phyloP scores from a whole-genome alignment of 2,329 filamentous ascomycete species.

The Orbilia quercus region DNA sequence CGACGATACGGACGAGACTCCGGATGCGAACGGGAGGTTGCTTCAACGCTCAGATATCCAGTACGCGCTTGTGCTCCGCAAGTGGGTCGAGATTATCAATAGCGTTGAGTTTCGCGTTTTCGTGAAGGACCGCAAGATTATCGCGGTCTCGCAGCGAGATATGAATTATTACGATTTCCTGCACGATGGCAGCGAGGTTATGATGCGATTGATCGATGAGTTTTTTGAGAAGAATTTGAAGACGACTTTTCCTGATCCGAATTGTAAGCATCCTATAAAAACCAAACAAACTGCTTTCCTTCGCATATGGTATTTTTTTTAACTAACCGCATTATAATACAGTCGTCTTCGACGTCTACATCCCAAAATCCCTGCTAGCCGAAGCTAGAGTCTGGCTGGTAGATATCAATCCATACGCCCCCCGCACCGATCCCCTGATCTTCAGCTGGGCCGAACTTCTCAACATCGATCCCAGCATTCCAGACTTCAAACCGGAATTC shows the following conservation, averaged over 20 bases:
- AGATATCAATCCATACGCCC: slow-evolving; percentile 95
- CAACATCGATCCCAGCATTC: slow-evolving; percentile 68
- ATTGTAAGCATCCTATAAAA: slow-evolving; percentile 66
- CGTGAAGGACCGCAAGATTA: slow-evolving; percentile 80
- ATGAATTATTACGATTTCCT: slow-evolving; percentile 91
- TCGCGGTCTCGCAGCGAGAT: slow-evolving; percentile 89
- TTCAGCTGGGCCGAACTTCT: slow-evolving; percentile 92
- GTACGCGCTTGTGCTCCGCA: slow-evolving; percentile 85
- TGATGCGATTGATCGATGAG: slow-evolving; percentile 75
- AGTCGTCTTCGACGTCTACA: slow-evolving; percentile 88
- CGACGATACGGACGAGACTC: slow-evolving; percentile 72
- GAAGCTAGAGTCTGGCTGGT: slow-evolving; percentile 82
- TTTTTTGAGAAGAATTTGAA: slow-evolving; percentile 82
- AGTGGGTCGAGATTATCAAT: slow-evolving; percentile 88
- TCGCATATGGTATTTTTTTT: background rate
- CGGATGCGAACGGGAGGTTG: slow-evolving; percentile 46
- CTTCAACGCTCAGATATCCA: slow-evolving; percentile 64
- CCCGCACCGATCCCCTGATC: slow-evolving; percentile 84
- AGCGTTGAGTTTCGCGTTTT: slow-evolving; percentile 96
- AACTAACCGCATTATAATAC: background rate
- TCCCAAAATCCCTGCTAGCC: slow-evolving; percentile 75
- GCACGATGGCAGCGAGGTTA: slow-evolving; percentile 70
- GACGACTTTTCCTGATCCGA: slow-evolving; percentile 82
- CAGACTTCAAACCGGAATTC: slow-evolving; percentile 77
- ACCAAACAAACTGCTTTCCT: no score